Evolutionary conservation across 345 rosid species (phyloP).

Genomic region (Mangifera indica): DNA sequence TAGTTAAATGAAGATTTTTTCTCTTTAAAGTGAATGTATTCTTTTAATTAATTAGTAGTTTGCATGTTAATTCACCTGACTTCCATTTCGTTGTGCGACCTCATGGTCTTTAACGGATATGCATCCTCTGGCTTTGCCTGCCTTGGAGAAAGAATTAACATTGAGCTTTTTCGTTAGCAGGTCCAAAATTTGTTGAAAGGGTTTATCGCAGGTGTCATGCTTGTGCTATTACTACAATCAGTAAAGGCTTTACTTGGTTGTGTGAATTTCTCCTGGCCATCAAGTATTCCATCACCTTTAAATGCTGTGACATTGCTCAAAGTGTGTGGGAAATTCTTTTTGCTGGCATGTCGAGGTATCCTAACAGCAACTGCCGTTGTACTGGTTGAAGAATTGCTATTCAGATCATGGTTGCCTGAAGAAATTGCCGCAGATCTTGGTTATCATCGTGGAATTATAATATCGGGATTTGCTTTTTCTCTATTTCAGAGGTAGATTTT

Average conservation of each 20-base stretch:
- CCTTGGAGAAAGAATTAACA: conserved; percentile 4
- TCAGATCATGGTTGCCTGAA: conserved; percentile 81
- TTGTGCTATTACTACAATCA: conserved; percentile 60
- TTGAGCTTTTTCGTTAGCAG: conserved; percentile 41
- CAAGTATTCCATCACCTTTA: conserved; percentile 45
- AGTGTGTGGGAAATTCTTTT: conserved; percentile 39
- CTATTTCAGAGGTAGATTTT: conserved; percentile 65
- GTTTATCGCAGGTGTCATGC: conserved; percentile 61
- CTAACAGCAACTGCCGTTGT: conserved; percentile 60
- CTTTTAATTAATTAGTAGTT: not conserved
- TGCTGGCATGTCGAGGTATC: conserved; percentile 53
- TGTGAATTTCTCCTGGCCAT: conserved; percentile 61
- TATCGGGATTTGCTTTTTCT: conserved; percentile 74
- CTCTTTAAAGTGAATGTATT: not conserved
- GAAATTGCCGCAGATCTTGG: conserved; percentile 81
- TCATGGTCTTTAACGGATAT: conserved; percentile 3
- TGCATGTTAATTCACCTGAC: not conserved
- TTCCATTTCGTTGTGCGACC: not conserved
- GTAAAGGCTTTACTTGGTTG: conserved; percentile 62
- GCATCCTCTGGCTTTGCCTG: conserved; percentile 1
- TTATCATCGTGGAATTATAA: conserved; percentile 63
- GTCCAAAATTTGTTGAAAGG: conserved; percentile 52
- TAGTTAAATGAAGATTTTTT: not conserved
- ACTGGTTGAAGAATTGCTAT: conserved; percentile 82
- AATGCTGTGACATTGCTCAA: conserved; percentile 45